These are phyloP conservation scores for Taxawa tesnikishii DNA, from an alignment of 2,329 filamentous ascomycete genomes.

Conservation along the genomic window DNA sequence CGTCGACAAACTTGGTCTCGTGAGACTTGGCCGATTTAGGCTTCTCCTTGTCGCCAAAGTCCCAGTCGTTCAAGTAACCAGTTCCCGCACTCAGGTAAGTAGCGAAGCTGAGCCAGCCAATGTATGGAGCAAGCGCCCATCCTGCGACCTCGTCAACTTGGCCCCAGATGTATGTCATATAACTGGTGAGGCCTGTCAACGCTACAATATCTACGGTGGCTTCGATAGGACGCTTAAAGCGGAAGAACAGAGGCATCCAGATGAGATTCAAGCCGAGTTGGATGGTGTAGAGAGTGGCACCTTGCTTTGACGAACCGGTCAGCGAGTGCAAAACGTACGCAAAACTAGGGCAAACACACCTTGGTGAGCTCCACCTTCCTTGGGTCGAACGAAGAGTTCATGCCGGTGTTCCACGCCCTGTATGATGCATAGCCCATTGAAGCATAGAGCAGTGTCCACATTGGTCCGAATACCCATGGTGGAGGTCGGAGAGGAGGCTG, in stretches of 20 bases:
- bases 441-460: slow-evolving; percentile 47
- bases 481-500: slow-evolving; percentile 47
- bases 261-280: slow-evolving; percentile 75
- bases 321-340: background rate
- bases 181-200: slow-evolving; percentile 59
- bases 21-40: slow-evolving; percentile 5
- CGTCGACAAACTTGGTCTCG: slow-evolving; percentile 6
- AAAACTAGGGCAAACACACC: slow-evolving; percentile 18
- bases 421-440: slow-evolving; percentile 85
- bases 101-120: slow-evolving; percentile 78
- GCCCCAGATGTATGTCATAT: slow-evolving; percentile 65
- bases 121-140: slow-evolving; percentile 67
- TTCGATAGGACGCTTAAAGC: slow-evolving; percentile 56
- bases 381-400: slow-evolving; percentile 44
- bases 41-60: slow-evolving; percentile 18
- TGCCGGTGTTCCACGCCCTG: slow-evolving; percentile 55
- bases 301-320: slow-evolving; percentile 27
- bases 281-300: slow-evolving; percentile 70
- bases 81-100: slow-evolving; percentile 59
- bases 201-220: slow-evolving; percentile 66
- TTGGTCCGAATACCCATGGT: slow-evolving; percentile 44
- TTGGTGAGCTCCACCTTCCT: slow-evolving; percentile 47
- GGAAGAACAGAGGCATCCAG: slow-evolving; percentile 93
- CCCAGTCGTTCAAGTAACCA: slow-evolving; percentile 29
- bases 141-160: slow-evolving; percentile 60